Evolutionary conservation across 2,329 filamentous ascomycete genomes (phyloP).

Genomic region (Monosporascus sp.): DNA sequence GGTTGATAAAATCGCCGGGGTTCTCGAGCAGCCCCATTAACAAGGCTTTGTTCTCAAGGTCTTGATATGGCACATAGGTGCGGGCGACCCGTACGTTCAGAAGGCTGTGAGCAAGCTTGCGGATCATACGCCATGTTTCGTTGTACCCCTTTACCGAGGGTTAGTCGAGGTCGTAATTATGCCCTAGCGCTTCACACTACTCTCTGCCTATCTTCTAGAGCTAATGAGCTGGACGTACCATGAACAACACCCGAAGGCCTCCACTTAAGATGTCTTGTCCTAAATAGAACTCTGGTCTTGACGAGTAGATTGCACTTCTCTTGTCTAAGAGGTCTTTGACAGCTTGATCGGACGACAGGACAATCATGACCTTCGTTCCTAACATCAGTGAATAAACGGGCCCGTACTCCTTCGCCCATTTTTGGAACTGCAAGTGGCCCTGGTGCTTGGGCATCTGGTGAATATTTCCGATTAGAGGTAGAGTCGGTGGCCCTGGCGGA

Average conservation of each 20-base stretch:
- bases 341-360: conserved; percentile 37
- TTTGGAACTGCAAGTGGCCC: conserved; percentile 39
- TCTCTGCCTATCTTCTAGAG: no score
- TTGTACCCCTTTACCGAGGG: conserved; percentile 17
- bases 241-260: conserved; percentile 7
- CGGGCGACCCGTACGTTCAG: conserved; percentile 39
- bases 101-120: conserved; percentile 35
- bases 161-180: background rate
- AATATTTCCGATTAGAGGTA: conserved; percentile 46
- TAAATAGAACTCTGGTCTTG: conserved; percentile 36
- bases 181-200: no score
- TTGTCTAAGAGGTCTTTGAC: conserved; percentile 49
- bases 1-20: conserved; percentile 35
- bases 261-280: conserved; percentile 25
- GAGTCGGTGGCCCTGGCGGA: conserved; percentile 46
- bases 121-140: conserved; percentile 22
- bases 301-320: conserved; percentile 43
- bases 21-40: conserved; percentile 38
- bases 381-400: conserved; percentile 47
- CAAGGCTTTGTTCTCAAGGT: conserved; percentile 50
- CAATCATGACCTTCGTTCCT: conserved; percentile 40
- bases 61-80: conserved; percentile 48
- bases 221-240: no score
- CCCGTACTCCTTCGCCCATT: conserved; percentile 46
- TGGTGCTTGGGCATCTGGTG: conserved; percentile 40